Evolutionary conservation across 2,329 filamentous ascomycete genomes (phyloP).

Genomic region (Nothophaeocryptopus gaeumannii): DNA sequence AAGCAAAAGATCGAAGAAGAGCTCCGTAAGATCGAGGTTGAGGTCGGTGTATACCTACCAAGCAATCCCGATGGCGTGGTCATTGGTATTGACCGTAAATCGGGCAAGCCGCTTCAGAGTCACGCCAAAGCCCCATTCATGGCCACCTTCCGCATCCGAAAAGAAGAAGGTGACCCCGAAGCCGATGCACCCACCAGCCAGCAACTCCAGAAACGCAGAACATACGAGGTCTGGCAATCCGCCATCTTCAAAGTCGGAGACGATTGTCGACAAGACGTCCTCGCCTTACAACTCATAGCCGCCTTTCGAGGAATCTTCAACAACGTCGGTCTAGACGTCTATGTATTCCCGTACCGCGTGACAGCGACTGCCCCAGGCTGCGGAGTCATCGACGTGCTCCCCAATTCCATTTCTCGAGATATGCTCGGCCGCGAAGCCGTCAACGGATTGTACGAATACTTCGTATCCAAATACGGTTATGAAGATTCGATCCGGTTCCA

Average conservation of each 20-base stretch:
- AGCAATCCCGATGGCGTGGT: constrained; percentile 97
- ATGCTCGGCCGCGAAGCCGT: constrained; percentile 98
- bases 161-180: constrained; percentile 62
- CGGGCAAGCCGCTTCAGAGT: constrained; percentile 92
- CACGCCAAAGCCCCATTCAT: constrained; percentile 99
- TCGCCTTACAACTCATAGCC: constrained; percentile 96
- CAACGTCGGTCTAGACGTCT: constrained; percentile 89
- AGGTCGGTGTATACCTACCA: constrained; percentile 94
- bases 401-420: constrained; percentile 95
- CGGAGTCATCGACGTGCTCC: constrained; percentile 95
- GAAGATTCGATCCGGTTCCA: constrained; percentile 95
- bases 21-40: constrained; percentile 92
- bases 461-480: constrained; percentile 93
- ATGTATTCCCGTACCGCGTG: constrained; percentile 94
- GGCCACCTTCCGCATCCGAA: constrained; percentile 96
- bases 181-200: constrained; percentile 21
- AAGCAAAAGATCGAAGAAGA: constrained; percentile 99
- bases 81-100: constrained; percentile 96
- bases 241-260: constrained; percentile 99
- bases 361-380: constrained; percentile 96
- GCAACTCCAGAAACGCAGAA: constrained; percentile 37
- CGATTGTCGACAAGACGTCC: constrained; percentile 93
- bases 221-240: constrained; percentile 95
- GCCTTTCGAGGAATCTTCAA: constrained; percentile 98
- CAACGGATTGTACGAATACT: constrained; percentile 98